Percentiles rank a stretch among this genome's conserved stretches.
Evolutionary conservation across 2,329 filamentous ascomycete species (phyloP).

Genomic region (Stachybotrys chlorohalonatus): DNA sequence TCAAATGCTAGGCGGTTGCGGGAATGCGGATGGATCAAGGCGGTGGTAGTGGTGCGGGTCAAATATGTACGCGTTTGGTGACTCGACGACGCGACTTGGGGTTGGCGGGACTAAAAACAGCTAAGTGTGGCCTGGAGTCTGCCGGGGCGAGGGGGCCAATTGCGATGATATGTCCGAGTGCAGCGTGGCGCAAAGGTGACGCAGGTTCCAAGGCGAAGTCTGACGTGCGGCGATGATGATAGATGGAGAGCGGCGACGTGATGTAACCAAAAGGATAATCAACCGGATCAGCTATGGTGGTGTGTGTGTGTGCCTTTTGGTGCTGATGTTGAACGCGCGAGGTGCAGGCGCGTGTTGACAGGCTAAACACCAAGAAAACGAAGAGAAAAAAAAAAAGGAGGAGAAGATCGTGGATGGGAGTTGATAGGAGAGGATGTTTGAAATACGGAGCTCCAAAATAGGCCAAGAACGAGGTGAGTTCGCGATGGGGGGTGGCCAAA

Average conservation of each 20-base stretch:
- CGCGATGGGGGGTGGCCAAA: background rate
- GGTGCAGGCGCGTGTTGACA: background rate
- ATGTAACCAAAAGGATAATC: background rate
- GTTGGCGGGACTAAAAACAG: background rate
- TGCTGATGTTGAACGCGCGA: background rate
- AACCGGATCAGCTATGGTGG: background rate
- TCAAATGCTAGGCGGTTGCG: slow-evolving; percentile 16
- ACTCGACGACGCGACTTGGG: background rate
- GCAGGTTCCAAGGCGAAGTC: background rate
- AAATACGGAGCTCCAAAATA: background rate
- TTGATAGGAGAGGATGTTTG: background rate
- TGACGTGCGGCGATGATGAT: background rate
- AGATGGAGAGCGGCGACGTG: background rate
- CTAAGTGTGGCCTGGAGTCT: too few relatives aligned
- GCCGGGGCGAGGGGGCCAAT: background rate
- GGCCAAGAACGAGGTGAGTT: background rate
- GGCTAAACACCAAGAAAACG: background rate
- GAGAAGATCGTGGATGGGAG: background rate
- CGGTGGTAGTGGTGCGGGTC: background rate
- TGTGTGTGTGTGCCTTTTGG: background rate
- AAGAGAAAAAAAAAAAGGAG: background rate
- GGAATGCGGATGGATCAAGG: slow-evolving; percentile 1
- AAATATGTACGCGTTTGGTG: background rate
- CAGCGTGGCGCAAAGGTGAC: background rate
- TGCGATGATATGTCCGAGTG: background rate